Conservation (phyloP, 23 red algal species). For the Rhodosorus marinus region DNA sequence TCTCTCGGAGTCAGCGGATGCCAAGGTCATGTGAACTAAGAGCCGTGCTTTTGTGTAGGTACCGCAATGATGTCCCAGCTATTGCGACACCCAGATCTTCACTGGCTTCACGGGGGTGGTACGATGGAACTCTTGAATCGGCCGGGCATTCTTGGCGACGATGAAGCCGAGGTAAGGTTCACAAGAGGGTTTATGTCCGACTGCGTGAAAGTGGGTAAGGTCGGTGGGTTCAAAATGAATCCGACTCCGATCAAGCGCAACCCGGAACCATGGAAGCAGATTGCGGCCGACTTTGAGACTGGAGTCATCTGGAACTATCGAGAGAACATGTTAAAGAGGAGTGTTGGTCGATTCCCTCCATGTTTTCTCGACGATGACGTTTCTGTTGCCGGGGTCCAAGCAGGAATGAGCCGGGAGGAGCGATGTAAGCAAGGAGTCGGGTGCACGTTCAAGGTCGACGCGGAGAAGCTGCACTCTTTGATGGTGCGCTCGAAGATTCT, state of each 20-base stretch:
- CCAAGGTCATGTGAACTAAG: too few relatives aligned
- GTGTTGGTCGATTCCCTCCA: conserved; percentile 9
- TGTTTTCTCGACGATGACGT: conserved; percentile 28
- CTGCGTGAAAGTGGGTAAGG: too few relatives aligned
- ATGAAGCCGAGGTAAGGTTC: too few relatives aligned
- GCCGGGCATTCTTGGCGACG: too few relatives aligned
- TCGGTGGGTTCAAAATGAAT: conserved; percentile 35
- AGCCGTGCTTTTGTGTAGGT: too few relatives aligned
- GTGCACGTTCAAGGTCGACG: conserved; percentile 24
- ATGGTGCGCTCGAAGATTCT: conserved; percentile 19
- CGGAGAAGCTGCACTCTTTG: conserved; percentile 15
- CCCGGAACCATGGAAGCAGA: neutral
- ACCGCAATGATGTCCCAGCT: too few relatives aligned
- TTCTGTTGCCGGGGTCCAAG: conserved; percentile 17
- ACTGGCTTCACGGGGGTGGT: too few relatives aligned
- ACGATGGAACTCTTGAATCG: too few relatives aligned
- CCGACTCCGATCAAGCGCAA: conserved; percentile 5
- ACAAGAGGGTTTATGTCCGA: too few relatives aligned
- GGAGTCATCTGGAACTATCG: conserved; percentile 39
- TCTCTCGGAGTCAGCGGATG: too few relatives aligned
- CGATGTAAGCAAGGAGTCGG: conserved; percentile 5
- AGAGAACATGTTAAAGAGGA: conserved; percentile 30
- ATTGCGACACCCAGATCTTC: too few relatives aligned
- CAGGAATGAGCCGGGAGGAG: conserved; percentile 10
- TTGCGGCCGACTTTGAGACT: conserved; percentile 2